Evolutionary conservation across 805 yeast genomes (phyloP), one percentile per base, ranked within the genome.

Genomic region (Wickerhamomyces alni): DNA sequence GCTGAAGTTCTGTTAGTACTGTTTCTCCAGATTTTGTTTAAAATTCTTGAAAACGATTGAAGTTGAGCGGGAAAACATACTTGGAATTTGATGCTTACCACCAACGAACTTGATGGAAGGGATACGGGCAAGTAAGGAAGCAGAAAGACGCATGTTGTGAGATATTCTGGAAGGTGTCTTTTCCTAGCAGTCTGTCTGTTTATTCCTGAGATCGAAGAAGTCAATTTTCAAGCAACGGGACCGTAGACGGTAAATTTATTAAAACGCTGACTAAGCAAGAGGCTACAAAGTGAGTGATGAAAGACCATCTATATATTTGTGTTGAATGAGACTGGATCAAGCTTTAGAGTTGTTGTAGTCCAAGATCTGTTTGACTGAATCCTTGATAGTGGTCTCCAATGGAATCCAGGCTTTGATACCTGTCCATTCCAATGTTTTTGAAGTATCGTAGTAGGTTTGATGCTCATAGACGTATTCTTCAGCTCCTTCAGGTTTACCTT

Each of bases 101-200:
- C 97, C 96, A 35, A 87, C 75, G 58, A 91, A 91, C 56, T 82
- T 83, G 65, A 91, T 91, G 60, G 80, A 68, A 13, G 95, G 96
- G 18, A 72, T 48, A 33, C 45, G 45, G 30, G 26, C 43, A 11
- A 46, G 44, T 11, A 21, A 47, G 41, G 45, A 47, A 42, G 22
- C 57, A 54, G 66, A 50, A 24, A 56, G 50, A 39, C 63, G 65
- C 67, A 63, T 65, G 36, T 12, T 45, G 31, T 29, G 24, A 21
- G 6, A 9, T 21, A 21, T 21, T n/a, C n/a, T n/a, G n/a, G n/a
- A n/a, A n/a, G n/a, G n/a, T n/a, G n/a, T n/a, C n/a, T n/a, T n/a
- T n/a, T n/a, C n/a, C n/a, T n/a, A n/a, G n/a, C n/a, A n/a, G n/a
- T n/a, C n/a, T n/a, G n/a, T n/a, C n/a, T 21, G 24, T 21, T 21